A percentile compares a stretch with the other conserved stretches of the same genome.
Conservation (phyloP, 2,329 filamentous ascomycete species). For the Dothistroma pini region DNA sequence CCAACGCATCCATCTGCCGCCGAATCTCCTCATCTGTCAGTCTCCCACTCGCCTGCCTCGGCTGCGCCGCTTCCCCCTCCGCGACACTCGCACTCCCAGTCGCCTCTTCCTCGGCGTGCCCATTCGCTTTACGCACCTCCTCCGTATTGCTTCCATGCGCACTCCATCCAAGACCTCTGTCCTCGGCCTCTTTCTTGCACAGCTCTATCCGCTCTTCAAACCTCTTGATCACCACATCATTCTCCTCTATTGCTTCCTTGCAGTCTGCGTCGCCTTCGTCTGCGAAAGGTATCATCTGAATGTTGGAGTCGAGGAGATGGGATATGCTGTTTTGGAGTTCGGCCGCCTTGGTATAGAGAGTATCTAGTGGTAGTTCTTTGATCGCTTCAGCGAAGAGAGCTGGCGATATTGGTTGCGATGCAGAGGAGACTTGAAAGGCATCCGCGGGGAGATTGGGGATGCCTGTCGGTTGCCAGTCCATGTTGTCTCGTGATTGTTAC, state of each 20-base stretch:
- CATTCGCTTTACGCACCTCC: slow-evolving; percentile 18
- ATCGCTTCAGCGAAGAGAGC: slow-evolving; percentile 53
- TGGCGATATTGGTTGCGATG: slow-evolving; percentile 27
- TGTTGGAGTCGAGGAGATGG: slow-evolving; percentile 71
- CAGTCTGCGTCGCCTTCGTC: slow-evolving; percentile 64
- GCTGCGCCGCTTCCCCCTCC: slow-evolving; percentile 9
- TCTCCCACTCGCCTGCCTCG: slow-evolving; percentile 40
- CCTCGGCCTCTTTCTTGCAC: slow-evolving; percentile 62
- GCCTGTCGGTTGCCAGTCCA: slow-evolving; percentile 3
- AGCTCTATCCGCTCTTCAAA: slow-evolving; percentile 64
- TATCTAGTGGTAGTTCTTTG: slow-evolving; percentile 60
- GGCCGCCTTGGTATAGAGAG: slow-evolving; percentile 69
- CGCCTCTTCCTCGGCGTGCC: slow-evolving; percentile 15
- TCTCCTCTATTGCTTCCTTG: slow-evolving; percentile 69
- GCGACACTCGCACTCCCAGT: slow-evolving; percentile 22
- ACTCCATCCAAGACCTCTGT: slow-evolving; percentile 55
- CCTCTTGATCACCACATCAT: slow-evolving; percentile 63
- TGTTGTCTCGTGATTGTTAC: neutral
- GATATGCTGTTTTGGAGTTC: slow-evolving; percentile 72
- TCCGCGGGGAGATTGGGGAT: slow-evolving; percentile 7
- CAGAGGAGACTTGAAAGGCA: slow-evolving; percentile 16
- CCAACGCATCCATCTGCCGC: slow-evolving; percentile 52
- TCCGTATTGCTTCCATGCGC: slow-evolving; percentile 28
- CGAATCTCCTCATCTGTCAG: slow-evolving; percentile 59
- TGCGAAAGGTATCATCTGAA: slow-evolving; percentile 66